Percentiles rank a stretch among this genome's conserved stretches.
These are phyloP conservation scores for Lachnum nothofagi DNA, from an alignment of 2,329 filamentous ascomycete genomes.

Conservation along the genomic window DNA sequence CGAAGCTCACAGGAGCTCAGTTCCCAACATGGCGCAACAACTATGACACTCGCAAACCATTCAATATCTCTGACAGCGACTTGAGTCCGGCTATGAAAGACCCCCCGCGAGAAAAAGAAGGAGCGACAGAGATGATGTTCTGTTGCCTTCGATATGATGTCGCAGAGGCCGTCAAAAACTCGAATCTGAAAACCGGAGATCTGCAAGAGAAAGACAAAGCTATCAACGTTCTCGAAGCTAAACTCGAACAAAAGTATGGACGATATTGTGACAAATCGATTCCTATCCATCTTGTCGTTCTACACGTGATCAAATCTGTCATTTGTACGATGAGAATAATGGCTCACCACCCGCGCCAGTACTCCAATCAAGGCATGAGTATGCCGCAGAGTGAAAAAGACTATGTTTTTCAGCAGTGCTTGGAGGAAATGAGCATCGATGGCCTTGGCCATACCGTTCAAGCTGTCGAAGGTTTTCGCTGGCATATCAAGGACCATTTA, in stretches of 20 bases:
- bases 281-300: slow-evolving; percentile 34
- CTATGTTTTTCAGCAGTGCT: slow-evolving; percentile 32
- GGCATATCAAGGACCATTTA: slow-evolving; percentile 34
- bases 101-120: slow-evolving; percentile 37
- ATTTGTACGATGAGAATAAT: slow-evolving; percentile 32
- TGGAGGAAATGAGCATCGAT: slow-evolving; percentile 36
- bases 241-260: slow-evolving; percentile 38
- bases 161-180: slow-evolving; percentile 23
- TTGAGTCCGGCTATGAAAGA: slow-evolving; percentile 42
- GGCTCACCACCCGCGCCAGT: slow-evolving; percentile 27
- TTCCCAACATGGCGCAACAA: slow-evolving; percentile 35
- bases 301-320: slow-evolving; percentile 27
- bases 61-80: slow-evolving; percentile 52
- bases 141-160: slow-evolving; percentile 36
- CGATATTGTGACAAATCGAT: slow-evolving; percentile 39
- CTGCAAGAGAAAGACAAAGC: slow-evolving; percentile 25
- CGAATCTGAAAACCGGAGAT: too few species aligned
- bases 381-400: slow-evolving; percentile 33
- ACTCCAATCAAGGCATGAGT: slow-evolving; percentile 27
- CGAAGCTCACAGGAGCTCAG: slow-evolving; percentile 50
- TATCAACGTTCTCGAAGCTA: slow-evolving; percentile 28
- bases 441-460: slow-evolving; percentile 29
- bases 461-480: slow-evolving; percentile 30
- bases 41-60: slow-evolving; percentile 46
- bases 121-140: slow-evolving; percentile 45